A percentile compares a stretch with the other conserved stretches of the same genome.
phyloP scores from a whole-genome alignment of 495 filamentous ascomycete species.

The Alectoria sarmentosa region DNA sequence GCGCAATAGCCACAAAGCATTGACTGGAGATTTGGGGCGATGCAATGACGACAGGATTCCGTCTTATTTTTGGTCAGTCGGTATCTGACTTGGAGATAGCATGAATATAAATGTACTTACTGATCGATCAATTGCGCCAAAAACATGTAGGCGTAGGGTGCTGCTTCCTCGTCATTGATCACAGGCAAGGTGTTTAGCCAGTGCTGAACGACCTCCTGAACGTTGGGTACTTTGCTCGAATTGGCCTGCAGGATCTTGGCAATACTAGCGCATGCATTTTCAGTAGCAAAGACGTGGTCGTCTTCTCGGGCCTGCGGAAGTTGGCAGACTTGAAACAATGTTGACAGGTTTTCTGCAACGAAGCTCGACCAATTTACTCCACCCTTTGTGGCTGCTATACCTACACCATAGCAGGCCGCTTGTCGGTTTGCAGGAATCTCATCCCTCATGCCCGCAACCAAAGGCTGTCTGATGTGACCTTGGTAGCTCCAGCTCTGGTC shows the following conservation, averaged over 20 bases:
- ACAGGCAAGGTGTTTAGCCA: conserved; percentile 92
- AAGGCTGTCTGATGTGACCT: conserved; percentile 73
- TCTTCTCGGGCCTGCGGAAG: conserved; percentile 74
- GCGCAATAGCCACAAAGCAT: conserved; percentile 73
- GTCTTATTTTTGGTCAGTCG: conserved; percentile 43
- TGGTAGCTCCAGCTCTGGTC: conserved; percentile 75
- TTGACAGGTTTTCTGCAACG: conserved; percentile 66
- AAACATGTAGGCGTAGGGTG: conserved; percentile 92
- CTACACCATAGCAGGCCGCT: conserved; percentile 92
- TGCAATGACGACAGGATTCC: conserved; percentile 73
- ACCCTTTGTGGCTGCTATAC: conserved; percentile 91
- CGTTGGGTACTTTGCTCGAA: conserved; percentile 59
- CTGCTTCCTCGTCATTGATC: conserved; percentile 93
- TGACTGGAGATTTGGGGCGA: conserved; percentile 54
- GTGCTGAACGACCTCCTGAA: conserved; percentile 61
- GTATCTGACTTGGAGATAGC: neutral
- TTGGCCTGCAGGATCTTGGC: conserved; percentile 95
- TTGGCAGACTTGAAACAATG: conserved; percentile 76
- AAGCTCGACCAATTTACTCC: conserved; percentile 79
- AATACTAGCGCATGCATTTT: conserved; percentile 95
- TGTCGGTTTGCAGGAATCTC: conserved; percentile 86
- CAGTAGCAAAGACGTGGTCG: conserved; percentile 94
- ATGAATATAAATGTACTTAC: conserved; percentile 49
- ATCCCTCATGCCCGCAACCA: conserved; percentile 77
- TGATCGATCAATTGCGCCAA: conserved; percentile 85